Conservation (phyloP, 2,329 filamentous ascomycete genomes). For the Plectosphaerella plurivora region DNA sequence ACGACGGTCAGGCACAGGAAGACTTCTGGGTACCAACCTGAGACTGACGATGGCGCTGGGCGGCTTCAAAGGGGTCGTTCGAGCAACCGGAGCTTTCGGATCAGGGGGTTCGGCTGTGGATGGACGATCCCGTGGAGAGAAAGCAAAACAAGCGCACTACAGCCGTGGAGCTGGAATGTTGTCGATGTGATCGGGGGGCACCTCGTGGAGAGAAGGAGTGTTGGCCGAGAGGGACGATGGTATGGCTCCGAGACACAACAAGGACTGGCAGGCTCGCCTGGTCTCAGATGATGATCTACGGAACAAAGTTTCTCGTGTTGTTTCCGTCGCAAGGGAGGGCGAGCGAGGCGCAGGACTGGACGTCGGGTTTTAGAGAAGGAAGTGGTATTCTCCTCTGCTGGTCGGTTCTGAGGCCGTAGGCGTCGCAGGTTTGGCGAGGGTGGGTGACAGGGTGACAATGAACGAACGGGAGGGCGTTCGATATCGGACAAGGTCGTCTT, state of each 20-base stretch:
- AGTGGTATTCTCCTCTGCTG: slow-evolving; percentile 14
- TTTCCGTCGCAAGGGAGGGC: slow-evolving; percentile 4
- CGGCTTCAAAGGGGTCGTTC: no score
- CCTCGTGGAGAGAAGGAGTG: background rate
- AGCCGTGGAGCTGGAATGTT: background rate
- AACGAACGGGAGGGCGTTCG: background rate
- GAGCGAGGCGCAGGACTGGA: background rate
- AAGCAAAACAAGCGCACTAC: no score
- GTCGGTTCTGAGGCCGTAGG: slow-evolving; percentile 23
- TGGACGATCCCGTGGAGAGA: no score
- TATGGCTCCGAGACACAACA: slow-evolving; percentile 1
- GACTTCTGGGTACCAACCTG: no score
- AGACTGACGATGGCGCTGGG: no score
- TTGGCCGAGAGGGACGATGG: background rate
- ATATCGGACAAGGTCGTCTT: background rate
- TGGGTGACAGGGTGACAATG: background rate
- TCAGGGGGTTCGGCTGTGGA: no score
- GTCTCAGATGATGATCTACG: slow-evolving; percentile 17
- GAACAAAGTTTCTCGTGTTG: slow-evolving; percentile 16
- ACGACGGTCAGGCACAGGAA: background rate
- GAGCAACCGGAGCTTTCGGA: no score
- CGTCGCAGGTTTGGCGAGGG: slow-evolving; percentile 30
- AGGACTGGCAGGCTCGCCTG: background rate
- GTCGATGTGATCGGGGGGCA: background rate
- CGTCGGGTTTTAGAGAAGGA: slow-evolving; percentile 5